Evolutionary conservation across 768 basidiomycete species (phyloP).

Genomic region (Mrakia blollopis): DNA sequence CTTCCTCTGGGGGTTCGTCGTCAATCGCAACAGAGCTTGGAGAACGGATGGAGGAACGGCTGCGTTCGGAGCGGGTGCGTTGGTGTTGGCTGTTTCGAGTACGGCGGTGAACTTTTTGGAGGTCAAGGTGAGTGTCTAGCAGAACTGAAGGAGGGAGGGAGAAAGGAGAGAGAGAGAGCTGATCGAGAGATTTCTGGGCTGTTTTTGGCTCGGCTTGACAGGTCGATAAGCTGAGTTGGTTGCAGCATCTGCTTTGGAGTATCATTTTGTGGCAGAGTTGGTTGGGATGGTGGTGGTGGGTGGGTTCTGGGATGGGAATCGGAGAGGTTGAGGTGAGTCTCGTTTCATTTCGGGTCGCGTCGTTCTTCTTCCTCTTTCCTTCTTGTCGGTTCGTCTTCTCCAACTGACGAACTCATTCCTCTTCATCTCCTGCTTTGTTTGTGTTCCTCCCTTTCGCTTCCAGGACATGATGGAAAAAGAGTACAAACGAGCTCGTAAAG

Average conservation of each 20-base stretch:
- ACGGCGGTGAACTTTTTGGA: conserved; percentile 80
- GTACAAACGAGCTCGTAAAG: conserved; percentile 25
- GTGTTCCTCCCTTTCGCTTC: background rate
- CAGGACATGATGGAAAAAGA: conserved; percentile 36
- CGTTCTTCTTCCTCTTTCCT: too few species aligned
- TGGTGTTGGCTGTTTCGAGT: conserved; percentile 72
- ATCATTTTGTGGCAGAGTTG: conserved; percentile 89
- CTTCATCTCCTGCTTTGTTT: background rate
- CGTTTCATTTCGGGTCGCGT: background rate
- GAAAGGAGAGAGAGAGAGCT: background rate
- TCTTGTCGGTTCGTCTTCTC: background rate
- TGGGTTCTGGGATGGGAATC: conserved; percentile 70
- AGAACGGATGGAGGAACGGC: conserved; percentile 94
- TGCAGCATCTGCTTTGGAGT: conserved; percentile 81
- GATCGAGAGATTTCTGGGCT: background rate
- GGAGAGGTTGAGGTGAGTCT: conserved; percentile 60
- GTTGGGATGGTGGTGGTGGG: conserved; percentile 91
- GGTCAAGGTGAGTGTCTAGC: conserved; percentile 52
- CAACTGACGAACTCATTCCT: background rate
- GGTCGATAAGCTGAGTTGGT: conserved; percentile 84
- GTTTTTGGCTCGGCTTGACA: background rate
- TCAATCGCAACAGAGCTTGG: conserved; percentile 91
- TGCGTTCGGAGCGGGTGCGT: conserved; percentile 79
- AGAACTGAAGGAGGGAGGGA: background rate
- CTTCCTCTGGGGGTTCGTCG: conserved; percentile 83